Percentiles rank a stretch among this genome's conserved stretches.
Evolutionary conservation across 257 asterid genomes (phyloP).

Genomic region (Rehmannia glutinosa): DNA sequence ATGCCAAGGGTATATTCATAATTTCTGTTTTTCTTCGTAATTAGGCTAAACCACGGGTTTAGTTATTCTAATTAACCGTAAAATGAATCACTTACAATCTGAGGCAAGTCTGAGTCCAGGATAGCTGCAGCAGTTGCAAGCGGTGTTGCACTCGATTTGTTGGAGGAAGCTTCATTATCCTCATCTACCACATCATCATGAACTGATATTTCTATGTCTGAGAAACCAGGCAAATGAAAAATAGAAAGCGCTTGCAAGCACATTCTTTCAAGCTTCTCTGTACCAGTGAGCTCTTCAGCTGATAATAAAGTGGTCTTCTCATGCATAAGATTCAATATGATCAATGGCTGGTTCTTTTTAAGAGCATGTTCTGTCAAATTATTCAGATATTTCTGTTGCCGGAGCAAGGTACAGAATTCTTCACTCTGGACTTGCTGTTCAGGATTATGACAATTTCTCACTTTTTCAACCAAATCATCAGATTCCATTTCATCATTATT

Average conservation of each 20-base stretch:
- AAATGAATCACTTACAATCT: slow-evolving; percentile 47
- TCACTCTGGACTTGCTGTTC: slow-evolving; percentile 38
- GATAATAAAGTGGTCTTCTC: slow-evolving; percentile 53
- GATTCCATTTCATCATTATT: slow-evolving; percentile 48
- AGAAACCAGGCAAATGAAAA: slow-evolving; percentile 44
- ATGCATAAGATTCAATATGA: slow-evolving; percentile 61
- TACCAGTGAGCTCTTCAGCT: slow-evolving; percentile 46
- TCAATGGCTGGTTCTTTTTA: slow-evolving; percentile 68
- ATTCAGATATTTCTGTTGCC: slow-evolving; percentile 54
- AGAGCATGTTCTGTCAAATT: slow-evolving; percentile 75
- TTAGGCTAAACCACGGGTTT: background rate
- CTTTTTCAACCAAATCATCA: slow-evolving; percentile 34
- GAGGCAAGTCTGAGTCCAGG: slow-evolving; percentile 57
- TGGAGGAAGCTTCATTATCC: slow-evolving; percentile 36
- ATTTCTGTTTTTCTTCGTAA: background rate
- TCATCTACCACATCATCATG: slow-evolving; percentile 27
- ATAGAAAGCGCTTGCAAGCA: slow-evolving; percentile 65
- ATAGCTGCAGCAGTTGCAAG: slow-evolving; percentile 37
- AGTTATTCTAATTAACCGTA: background rate
- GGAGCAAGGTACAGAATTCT: slow-evolving; percentile 40
- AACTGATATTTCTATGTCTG: slow-evolving; percentile 37
- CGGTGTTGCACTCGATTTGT: slow-evolving; percentile 32
- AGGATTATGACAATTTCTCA: slow-evolving; percentile 20
- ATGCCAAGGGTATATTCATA: background rate
- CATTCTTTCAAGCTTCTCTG: slow-evolving; percentile 50